Base-by-base conservation (phyloP, 75 land plant genomes). In the Sequoiadendron giganteum region DNA sequence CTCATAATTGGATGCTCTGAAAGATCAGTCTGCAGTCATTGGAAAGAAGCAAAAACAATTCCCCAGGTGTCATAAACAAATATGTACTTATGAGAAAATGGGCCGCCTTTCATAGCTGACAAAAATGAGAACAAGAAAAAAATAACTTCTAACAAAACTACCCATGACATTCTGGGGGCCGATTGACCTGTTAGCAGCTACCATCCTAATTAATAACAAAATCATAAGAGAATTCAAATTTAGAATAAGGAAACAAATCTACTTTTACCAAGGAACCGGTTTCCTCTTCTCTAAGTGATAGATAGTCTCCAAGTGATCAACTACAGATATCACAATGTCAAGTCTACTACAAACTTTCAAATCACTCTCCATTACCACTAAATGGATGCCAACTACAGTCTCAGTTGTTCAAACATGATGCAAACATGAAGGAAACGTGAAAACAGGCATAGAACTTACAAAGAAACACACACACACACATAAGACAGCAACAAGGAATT, bases 1-100 rank as follows among this genome's bases (percentile, higher is more conserved):
- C 97, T 98, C 97, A 97, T 87, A 39, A 98, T 95, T 77, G 91
- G 86, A 25, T 39, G 70, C 28, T 89, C 88, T 14, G 93, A 90
- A 72, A 89, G 87, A 55, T 87, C 90, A 36, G 95, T 90, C 99
- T 97, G 91, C 88, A 89, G 77, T 49, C 45, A 80, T 81, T 81
- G 48, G 14, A 81, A 81, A 81, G 13, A 81, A 81, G 48, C 2
- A 81, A 81, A 81, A 43, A 25, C 45, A 45, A 43, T 45, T 48
- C 47, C 6, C 10, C 2, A 15, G 28, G 52, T 45, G 47, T 48
- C 11, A 45, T 81, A 81, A 45, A 81, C 49, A 43, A 78, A 81
- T 81, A 45, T 81, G 32, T 21, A 45, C 49, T 10, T 81, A 81
- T 0, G 10, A 81, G 7, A 81, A 81, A 45, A 45, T 65, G 70